Conservation (phyloP, 2,329 filamentous ascomycete genomes). For the Pleurostoma richardsiae region DNA sequence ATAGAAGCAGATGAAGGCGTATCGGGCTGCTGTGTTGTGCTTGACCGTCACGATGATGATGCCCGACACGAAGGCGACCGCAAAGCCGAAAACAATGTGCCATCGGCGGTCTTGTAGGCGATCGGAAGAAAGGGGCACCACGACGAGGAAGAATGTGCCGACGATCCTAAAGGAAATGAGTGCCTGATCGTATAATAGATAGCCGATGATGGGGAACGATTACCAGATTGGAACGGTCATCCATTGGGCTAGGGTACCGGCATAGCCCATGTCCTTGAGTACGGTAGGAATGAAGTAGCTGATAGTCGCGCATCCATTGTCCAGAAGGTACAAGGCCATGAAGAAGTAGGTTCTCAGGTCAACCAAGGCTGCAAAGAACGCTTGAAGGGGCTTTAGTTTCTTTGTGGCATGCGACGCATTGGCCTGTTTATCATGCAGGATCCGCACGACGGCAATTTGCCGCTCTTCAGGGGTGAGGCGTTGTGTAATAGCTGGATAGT, state of each 20-base stretch:
- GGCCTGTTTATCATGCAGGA: conserved; percentile 26
- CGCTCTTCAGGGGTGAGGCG: conserved; percentile 30
- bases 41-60: background rate
- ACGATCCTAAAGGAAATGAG: background rate
- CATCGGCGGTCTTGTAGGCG: background rate
- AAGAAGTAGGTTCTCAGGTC: conserved; percentile 2
- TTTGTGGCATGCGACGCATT: conserved; percentile 23
- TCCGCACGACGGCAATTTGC: conserved; percentile 31
- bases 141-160: background rate
- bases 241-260: conserved; percentile 34
- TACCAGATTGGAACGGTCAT: conserved; percentile 27
- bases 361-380: background rate
- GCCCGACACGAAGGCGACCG: background rate
- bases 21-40: conserved; percentile 8
- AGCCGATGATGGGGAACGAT: conserved; percentile 19
- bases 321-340: conserved; percentile 1
- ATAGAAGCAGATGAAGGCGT: conserved; percentile 26
- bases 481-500: conserved; percentile 41
- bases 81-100: background rate
- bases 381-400: conserved; percentile 18
- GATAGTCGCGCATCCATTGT: conserved; percentile 27
- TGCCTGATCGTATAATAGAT: conserved; percentile 1
- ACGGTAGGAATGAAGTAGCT: conserved; percentile 44
- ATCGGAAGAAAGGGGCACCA: conserved; percentile 1
- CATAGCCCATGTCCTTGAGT: conserved; percentile 38